phyloP scores from a whole-genome alignment of 805 yeast species.

The Cyberlindnera petersonii region DNA sequence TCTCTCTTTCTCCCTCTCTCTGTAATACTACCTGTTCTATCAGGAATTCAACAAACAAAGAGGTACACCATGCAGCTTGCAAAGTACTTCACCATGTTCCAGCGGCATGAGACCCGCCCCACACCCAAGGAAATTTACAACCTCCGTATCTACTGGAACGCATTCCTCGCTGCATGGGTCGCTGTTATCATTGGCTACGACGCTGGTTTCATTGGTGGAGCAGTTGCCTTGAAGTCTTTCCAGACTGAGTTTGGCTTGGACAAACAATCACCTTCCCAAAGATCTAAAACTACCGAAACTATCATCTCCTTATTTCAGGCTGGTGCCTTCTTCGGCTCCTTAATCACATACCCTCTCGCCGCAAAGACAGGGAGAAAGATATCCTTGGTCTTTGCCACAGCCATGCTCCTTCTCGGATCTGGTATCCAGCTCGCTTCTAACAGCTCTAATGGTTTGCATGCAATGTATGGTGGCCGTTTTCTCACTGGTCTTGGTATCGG shows the following conservation, averaged over 20 bases:
- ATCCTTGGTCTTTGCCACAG: conserved; percentile 38
- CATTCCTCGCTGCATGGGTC: conserved; percentile 43
- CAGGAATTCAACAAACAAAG: background rate
- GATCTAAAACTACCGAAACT: conserved; percentile 34
- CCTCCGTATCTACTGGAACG: conserved; percentile 40
- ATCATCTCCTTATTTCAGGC: conserved; percentile 49
- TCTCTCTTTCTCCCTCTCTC: background rate
- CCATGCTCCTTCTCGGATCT: conserved; percentile 40
- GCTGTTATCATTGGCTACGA: conserved; percentile 53
- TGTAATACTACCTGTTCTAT: background rate
- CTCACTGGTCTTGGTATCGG: conserved; percentile 49
- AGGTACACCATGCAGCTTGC: conserved; percentile 9
- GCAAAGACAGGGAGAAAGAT: conserved; percentile 37
- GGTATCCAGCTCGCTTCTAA: conserved; percentile 35
- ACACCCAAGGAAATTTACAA: conserved; percentile 45
- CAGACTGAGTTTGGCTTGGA: conserved; percentile 41
- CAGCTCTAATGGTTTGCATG: conserved; percentile 35
- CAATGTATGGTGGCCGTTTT: conserved; percentile 51
- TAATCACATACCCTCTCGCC: conserved; percentile 41
- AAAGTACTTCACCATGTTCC: conserved; percentile 17
- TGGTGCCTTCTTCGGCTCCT: conserved; percentile 48
- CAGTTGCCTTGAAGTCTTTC: conserved; percentile 44
- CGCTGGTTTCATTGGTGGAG: conserved; percentile 54
- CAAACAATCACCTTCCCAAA: conserved; percentile 26
- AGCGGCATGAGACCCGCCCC: conserved; percentile 22